Evolutionary conservation across 768 basidiomycete species (phyloP).

Genomic region (Mycena maculata): DNA sequence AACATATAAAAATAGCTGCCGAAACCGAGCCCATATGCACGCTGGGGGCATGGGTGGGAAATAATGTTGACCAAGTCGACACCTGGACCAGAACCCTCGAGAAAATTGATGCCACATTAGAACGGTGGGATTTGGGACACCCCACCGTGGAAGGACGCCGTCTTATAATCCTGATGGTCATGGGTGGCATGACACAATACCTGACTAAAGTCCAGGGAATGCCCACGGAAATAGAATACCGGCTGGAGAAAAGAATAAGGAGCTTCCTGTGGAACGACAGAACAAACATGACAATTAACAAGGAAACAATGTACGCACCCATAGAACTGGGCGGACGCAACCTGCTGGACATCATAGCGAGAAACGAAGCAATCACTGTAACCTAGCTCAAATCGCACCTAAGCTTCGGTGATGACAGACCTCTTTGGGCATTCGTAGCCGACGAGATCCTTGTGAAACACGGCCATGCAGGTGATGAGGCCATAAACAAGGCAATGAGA

Average conservation of each 20-base stretch:
- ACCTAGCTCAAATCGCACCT: too few species aligned
- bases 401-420: not conserved
- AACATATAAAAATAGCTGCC: too few species aligned
- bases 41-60: conserved; percentile 29
- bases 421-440: not conserved
- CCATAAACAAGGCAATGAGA: too few species aligned
- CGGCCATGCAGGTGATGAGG: too few species aligned
- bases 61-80: not conserved
- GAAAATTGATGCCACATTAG: not conserved
- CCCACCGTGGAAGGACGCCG: too few species aligned
- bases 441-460: not conserved
- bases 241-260: not conserved
- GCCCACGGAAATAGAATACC: conserved; percentile 21
- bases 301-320: not conserved
- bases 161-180: conserved; percentile 13
- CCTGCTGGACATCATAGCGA: too few species aligned
- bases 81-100: conserved; percentile 20
- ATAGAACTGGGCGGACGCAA: conserved; percentile 11
- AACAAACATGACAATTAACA: not conserved
- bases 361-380: too few species aligned
- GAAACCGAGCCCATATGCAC: conserved; percentile 9
- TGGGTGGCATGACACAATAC: conserved; percentile 34
- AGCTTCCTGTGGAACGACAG: conserved; percentile 24
- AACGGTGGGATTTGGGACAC: conserved; percentile 11
- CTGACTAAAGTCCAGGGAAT: conserved; percentile 36